Evolutionary conservation across 495 filamentous ascomycete genomes (phyloP), one percentile per base, ranked within the genome.

Genomic region (Penicillium canescens): DNA sequence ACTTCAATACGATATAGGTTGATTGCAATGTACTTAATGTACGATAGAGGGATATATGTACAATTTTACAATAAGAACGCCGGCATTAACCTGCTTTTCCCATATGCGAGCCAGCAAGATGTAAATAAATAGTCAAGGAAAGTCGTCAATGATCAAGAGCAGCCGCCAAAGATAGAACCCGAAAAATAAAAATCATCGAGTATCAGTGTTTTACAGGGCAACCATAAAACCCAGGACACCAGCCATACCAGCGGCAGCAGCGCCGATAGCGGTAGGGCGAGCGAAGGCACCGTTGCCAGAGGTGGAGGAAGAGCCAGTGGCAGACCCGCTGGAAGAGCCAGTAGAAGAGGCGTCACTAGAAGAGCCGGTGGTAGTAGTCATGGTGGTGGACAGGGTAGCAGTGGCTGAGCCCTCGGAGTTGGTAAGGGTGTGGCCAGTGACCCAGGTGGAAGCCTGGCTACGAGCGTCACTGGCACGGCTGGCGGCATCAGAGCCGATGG

Each of bases 221-320:
- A 57, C 67, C 67, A 75, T 72, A 37, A 73, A 54, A 53, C 70
- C 70, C 34, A 75, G 56, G 7, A 75, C 31, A 57, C 72, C 72
- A 4, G 63, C 63, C 21, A 69, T 39, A 50, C 57, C 60, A 14
- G 53, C 61, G 36, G 55, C 50, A 18, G 64, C 64, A 23, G 52
- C 57, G 20, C 63, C 61, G 40, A 72, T 31, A 12, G 52, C 60
- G 21, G 60, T 50, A 14, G 60, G 54, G 12, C 56, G 60, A 20
- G 62, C 54, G 37, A 53, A 46, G 28, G 61, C 52, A 33, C 50
- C 64, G 4, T 56, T 64, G 28, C 50, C 53, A 39, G 59, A 47
- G 9, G 42, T 41, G 21, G 53, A n/a, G 31, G 55, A 38, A 23
- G 51, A 36, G n/a, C 53, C 36, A 9, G 52, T 35, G 10, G 50